Conservation (phyloP, 805 yeast genomes). For the Yarrowia divulgata region DNA sequence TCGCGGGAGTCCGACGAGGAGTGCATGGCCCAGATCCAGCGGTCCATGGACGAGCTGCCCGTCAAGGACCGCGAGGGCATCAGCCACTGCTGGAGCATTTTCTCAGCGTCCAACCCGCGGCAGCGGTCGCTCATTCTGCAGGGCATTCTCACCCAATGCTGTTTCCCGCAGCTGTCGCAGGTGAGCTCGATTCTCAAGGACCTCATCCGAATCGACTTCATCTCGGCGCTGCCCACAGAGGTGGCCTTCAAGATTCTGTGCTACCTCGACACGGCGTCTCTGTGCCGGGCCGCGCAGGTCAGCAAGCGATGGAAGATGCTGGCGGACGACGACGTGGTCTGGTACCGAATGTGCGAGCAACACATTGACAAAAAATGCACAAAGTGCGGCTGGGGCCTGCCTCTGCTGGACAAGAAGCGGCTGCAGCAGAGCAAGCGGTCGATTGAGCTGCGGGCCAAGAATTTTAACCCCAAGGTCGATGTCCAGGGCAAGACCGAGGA, state of each 20-base stretch:
- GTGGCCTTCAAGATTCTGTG: slow-evolving; percentile 83
- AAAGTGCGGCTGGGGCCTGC: slow-evolving; percentile 98
- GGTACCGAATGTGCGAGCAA: slow-evolving; percentile 99
- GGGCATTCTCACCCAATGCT: slow-evolving; percentile 87
- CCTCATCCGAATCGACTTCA: slow-evolving; percentile 86
- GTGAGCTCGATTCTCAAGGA: slow-evolving; percentile 79
- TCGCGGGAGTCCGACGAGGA: slow-evolving; percentile 70
- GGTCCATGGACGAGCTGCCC: slow-evolving; percentile 54
- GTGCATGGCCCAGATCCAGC: slow-evolving; percentile 70
- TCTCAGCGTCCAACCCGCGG: slow-evolving; percentile 72
- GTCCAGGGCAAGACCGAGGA: not conserved
- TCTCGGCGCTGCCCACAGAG: slow-evolving; percentile 84
- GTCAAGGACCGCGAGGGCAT: slow-evolving; percentile 78
- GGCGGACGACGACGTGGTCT: slow-evolving; percentile 95
- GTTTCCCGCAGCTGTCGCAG: slow-evolving; percentile 92
- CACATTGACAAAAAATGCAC: slow-evolving; percentile 98
- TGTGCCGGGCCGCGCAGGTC: slow-evolving; percentile 93
- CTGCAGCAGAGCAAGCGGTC: slow-evolving; percentile 49
- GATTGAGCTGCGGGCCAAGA: slow-evolving; percentile 47
- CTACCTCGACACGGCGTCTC: slow-evolving; percentile 89
- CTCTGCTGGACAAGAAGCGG: slow-evolving; percentile 81
- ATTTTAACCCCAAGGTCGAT: slow-evolving; percentile 2
- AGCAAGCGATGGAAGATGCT: slow-evolving; percentile 83
- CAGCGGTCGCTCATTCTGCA: slow-evolving; percentile 79
- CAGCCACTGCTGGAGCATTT: slow-evolving; percentile 82